These are phyloP conservation scores for Bothriochloa decipiens DNA, from an alignment of 176 grass and related monocot genomes.

Conservation along the genomic window DNA sequence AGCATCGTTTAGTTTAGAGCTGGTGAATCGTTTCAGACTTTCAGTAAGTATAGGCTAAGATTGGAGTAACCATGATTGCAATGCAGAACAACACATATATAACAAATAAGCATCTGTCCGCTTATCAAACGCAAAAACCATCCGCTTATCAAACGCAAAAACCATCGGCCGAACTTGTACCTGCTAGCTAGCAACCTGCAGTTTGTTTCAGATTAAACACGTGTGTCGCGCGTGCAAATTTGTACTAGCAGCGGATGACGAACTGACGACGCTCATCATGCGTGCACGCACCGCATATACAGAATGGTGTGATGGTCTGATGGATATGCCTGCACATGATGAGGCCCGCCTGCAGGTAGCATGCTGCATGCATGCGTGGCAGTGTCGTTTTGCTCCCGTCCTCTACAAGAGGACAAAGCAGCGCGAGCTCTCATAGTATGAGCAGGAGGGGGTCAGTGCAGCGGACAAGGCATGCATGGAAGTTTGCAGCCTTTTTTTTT, in stretches of 20 bases:
- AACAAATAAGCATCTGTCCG: too few species aligned
- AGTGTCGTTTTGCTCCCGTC: conserved; percentile 22
- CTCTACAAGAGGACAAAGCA: conserved; percentile 12
- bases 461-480: neutral
- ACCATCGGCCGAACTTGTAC: too few species aligned
- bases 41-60: neutral
- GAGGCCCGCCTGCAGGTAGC: neutral
- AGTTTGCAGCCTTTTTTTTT: neutral
- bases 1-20: neutral
- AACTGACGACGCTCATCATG: neutral
- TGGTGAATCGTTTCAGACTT: neutral
- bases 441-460: neutral
- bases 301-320: neutral
- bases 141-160: too few species aligned
- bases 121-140: too few species aligned
- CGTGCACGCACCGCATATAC: neutral
- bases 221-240: neutral
- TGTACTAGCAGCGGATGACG: neutral
- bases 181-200: too few species aligned
- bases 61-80: neutral
- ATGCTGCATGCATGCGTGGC: conserved; percentile 15
- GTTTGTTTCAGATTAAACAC: neutral
- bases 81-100: neutral
- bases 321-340: neutral
- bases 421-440: conserved; percentile 14